A percentile compares a stretch with the other conserved stretches of the same genome.
Conservation (phyloP, 1,139 yeast species). For the Sugiyamaella grinbergsii region DNA sequence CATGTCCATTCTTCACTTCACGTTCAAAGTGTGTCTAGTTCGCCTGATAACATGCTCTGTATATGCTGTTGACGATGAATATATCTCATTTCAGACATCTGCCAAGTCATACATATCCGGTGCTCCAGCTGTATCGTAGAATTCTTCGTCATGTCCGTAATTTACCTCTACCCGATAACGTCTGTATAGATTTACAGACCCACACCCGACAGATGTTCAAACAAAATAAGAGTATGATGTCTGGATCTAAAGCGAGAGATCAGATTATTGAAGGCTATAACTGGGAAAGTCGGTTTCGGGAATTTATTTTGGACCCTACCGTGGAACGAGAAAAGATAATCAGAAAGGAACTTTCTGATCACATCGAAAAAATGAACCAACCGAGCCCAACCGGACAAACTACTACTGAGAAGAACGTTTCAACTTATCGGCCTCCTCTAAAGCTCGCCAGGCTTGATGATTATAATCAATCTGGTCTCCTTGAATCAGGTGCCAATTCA, state of each 20-base stretch:
- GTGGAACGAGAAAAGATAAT: not conserved
- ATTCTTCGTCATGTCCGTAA: constrained; percentile 27
- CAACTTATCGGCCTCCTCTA: constrained; percentile 8
- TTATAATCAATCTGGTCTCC: constrained; percentile 17
- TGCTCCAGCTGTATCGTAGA: constrained; percentile 29
- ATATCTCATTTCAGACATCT: constrained; percentile 27
- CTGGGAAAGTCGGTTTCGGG: constrained; percentile 28
- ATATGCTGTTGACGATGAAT: not conserved
- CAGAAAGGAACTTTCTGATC: not conserved
- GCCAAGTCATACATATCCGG: constrained; percentile 29
- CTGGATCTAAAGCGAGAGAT: constrained; percentile 26
- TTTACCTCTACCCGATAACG: constrained; percentile 20
- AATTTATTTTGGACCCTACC: constrained; percentile 12
- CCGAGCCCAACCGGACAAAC: not conserved
- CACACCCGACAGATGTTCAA: constrained; percentile 12
- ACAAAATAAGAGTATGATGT: constrained; percentile 18
- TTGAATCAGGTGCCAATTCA: not conserved
- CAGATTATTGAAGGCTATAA: constrained; percentile 26
- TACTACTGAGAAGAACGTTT: constrained; percentile 1
- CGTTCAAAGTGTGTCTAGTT: too few relatives aligned
- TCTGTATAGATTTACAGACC: constrained; percentile 7
- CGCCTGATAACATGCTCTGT: too few relatives aligned
- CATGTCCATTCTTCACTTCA: not conserved
- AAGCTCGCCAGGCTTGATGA: constrained; percentile 9
- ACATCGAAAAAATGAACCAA: not conserved